Base-by-base conservation (phyloP, 306 rosid genomes). In the Castanea mollissima region DNA sequence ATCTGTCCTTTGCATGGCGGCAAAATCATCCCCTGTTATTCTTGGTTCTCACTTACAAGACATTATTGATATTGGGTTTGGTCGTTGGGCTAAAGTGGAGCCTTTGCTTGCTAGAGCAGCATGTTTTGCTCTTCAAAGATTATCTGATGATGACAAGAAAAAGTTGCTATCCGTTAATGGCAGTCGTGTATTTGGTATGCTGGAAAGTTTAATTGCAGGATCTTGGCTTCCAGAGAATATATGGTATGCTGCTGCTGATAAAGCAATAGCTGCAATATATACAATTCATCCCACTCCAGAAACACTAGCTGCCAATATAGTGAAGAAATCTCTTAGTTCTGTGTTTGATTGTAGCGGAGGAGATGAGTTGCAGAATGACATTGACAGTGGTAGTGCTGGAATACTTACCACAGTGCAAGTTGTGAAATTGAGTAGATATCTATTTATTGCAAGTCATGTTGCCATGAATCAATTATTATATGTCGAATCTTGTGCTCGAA, bases 181-280 rank as follows among this genome's bases (percentile, higher is more conserved):
- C 74, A 87, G 60, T 81, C 84, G 95, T 71, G 86, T 92, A 76
- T 91, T 92, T 86, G 86, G 91, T 78, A 83, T 86, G 79, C 81
- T 94, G 57, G 95, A 92, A 79, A 94, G 91, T 82, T 87, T 94
- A 77, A 79, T 91, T 27, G 87, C 92, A 46, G 93, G 97, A 20
- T 91, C 74, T 84, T 91, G 90, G 97, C 92, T 94, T 78, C 95
- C 95, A 8, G 90, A 87, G 69, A 89, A 86, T 80, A 90, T 90
- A 73, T 94, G 99, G 99, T 94, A 91, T 74, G 88, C 97, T 76
- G 97, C 97, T 86, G 95, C 95, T 78, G 97, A 94, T 79, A 90
- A 88, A 85, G 97, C 97, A 71, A 89, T 94, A 82, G 89, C 91
- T 81, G 95, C 99, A 35, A 71, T 92, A 70, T 94, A 94, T 79